Evolutionary conservation across 495 filamentous ascomycete species (phyloP), one percentile per base, ranked within the genome.

Genomic region (Penicillium robsamsonii): DNA sequence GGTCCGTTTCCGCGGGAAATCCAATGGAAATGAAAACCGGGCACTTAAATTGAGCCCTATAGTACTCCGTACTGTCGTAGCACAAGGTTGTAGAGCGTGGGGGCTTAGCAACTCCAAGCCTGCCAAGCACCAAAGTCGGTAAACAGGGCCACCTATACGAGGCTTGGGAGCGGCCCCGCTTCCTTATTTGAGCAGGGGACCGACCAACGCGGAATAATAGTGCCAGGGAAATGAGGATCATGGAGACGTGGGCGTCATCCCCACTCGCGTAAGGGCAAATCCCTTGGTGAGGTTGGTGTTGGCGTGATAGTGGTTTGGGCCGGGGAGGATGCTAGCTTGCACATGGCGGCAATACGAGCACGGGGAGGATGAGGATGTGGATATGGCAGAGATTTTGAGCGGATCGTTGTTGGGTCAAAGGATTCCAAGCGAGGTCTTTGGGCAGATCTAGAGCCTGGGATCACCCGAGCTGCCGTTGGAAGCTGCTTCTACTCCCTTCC

Each of bases 401-500:
- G 10, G 42, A 20, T 0, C 7, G 12, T 4, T 7, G n/a, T 29
- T 27, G 50, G 37, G 37, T 31, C n/a, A 38, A 29, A 52, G 25
- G 9, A 41, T 42, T 22, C 7, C 7, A 38, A n/a, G 7, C 8
- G 35, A 37, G 5, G 33, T 6, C 5, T 37, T 15, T 17, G n/a
- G 13, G 15, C 2, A 24, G 37, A 37, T 43, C 50, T 43, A 41
- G 54, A 57, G 11, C 31, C 33, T 47, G 29, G 7, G 35, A 49
- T 50, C 22, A 37, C 40, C 37, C 27, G 27, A 5, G 5, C 4
- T 8, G 27, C 45, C 27, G 27, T 47, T 33, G 9, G 10, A 7
- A 24, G 18, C 11, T 38, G n/a, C 7, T 17, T 38, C 11, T 29
- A 22, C 24, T 46, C 13, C 2, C 1, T 41, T 9, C 1, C 15